Evolutionary conservation across 192 early-diverging fungal species (phyloP).

Genomic region (Linnemannia hyalina): DNA sequence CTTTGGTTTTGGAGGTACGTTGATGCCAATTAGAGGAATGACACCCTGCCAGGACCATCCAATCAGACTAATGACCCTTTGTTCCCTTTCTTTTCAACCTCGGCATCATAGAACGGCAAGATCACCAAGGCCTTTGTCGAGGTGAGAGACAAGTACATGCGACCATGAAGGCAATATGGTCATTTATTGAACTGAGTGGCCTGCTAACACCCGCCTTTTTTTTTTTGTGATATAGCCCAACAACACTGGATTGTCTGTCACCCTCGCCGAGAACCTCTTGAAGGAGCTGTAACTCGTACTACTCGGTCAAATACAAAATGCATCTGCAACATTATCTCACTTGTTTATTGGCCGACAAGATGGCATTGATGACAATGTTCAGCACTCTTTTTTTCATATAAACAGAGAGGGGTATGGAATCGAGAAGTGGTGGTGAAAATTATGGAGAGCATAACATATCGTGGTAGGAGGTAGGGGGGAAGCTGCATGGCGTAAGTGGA

Average conservation of each 20-base stretch:
- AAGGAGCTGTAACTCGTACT: constrained; percentile 48
- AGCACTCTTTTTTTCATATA: too few relatives aligned
- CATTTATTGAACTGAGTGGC: too few relatives aligned
- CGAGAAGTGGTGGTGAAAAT: too few relatives aligned
- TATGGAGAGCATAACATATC: too few relatives aligned
- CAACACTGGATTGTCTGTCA: constrained; percentile 64
- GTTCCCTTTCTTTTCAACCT: background rate
- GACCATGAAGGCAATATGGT: background rate
- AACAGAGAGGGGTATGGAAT: too few relatives aligned
- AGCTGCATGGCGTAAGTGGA: too few relatives aligned
- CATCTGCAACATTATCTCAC: too few relatives aligned
- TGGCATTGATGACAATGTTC: too few relatives aligned
- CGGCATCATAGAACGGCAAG: constrained; percentile 45
- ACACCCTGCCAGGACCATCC: too few relatives aligned
- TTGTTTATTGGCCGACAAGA: too few relatives aligned
- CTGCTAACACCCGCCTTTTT: background rate
- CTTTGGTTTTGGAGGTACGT: constrained; percentile 63
- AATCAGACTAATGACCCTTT: background rate
- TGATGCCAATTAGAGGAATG: background rate
- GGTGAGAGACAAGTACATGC: constrained; percentile 12
- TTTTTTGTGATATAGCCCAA: constrained; percentile 53
- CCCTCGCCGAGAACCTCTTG: constrained; percentile 60
- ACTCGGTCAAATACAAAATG: background rate
- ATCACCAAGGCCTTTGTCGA: constrained; percentile 58
- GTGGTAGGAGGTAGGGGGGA: too few relatives aligned